phyloP scores from a whole-genome alignment of 805 yeast species.

The Torulaspora gathmanii region DNA sequence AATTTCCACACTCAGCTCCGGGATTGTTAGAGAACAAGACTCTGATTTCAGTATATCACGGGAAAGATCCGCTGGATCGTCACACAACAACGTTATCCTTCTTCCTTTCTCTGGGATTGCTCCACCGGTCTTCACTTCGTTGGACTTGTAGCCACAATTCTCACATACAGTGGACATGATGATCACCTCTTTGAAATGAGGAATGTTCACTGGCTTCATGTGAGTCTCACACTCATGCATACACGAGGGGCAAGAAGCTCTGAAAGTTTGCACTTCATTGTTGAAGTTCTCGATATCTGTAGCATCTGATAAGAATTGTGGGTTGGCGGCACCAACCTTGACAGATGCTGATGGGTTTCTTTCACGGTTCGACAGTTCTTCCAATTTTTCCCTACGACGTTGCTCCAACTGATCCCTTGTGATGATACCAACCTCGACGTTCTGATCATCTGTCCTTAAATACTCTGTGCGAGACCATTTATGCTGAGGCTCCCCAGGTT shows the following conservation, averaged over 20 bases:
- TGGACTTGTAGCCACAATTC: constrained; percentile 89
- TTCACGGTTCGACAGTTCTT: constrained; percentile 36
- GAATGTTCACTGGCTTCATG: constrained; percentile 94
- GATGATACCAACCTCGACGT: constrained; percentile 74
- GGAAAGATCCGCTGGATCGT: constrained; percentile 80
- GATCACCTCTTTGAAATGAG: constrained; percentile 96
- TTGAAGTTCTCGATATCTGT: constrained; percentile 79
- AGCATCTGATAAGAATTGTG: constrained; percentile 61
- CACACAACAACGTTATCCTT: constrained; percentile 63
- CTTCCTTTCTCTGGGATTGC: constrained; percentile 85
- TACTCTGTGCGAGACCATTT: constrained; percentile 87
- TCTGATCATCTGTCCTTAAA: constrained; percentile 81
- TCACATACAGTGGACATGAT: constrained; percentile 94
- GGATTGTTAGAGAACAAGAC: constrained; percentile 79
- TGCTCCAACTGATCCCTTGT: constrained; percentile 52
- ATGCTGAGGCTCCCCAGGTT: constrained; percentile 82
- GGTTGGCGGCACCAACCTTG: constrained; percentile 11
- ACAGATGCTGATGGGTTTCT: constrained; percentile 28
- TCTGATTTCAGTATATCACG: constrained; percentile 94
- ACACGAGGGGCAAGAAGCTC: constrained; percentile 91
- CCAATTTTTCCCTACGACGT: constrained; percentile 35
- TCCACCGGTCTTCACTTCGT: constrained; percentile 98
- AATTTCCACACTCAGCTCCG: constrained; percentile 85
- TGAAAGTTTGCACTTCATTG: constrained; percentile 90
- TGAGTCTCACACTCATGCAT: constrained; percentile 73